A percentile compares a stretch with the other conserved stretches of the same genome.
Conservation (phyloP, 805 yeast genomes). For the Metschnikowia lunata region DNA sequence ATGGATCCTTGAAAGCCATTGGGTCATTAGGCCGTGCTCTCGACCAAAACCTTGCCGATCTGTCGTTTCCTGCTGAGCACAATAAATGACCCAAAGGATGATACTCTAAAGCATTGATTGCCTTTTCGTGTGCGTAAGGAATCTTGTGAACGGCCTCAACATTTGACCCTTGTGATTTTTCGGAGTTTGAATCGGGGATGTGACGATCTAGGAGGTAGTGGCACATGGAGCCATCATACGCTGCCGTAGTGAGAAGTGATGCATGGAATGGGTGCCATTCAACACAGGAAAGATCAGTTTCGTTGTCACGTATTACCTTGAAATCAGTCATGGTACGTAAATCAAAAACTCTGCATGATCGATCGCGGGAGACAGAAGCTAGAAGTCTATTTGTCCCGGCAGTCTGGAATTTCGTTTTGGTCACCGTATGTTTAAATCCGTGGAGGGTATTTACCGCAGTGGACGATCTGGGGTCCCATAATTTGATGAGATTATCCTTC, state of each 20-base stretch:
- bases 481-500: slow-evolving; percentile 85
- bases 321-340: slow-evolving; percentile 79
- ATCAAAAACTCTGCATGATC: slow-evolving; percentile 84
- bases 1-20: slow-evolving; percentile 72
- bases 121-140: slow-evolving; percentile 93
- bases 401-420: slow-evolving; percentile 80
- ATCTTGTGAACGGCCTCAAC: slow-evolving; percentile 53
- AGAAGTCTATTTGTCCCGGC: slow-evolving; percentile 65
- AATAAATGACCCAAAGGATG: slow-evolving; percentile 92
- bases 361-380: slow-evolving; percentile 86
- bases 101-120: slow-evolving; percentile 83
- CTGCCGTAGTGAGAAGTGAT: slow-evolving; percentile 74
- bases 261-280: slow-evolving; percentile 93
- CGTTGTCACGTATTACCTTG: slow-evolving; percentile 68
- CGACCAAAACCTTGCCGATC: slow-evolving; percentile 91
- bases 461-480: slow-evolving; percentile 93
- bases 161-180: slow-evolving; percentile 14
- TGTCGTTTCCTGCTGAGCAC: slow-evolving; percentile 90
- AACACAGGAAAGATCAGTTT: slow-evolving; percentile 77
- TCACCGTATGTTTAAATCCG: slow-evolving; percentile 93
- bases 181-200: slow-evolving; percentile 31
- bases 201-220: slow-evolving; percentile 65
- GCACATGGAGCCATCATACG: slow-evolving; percentile 81
- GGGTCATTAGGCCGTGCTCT: slow-evolving; percentile 89
- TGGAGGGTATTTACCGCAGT: slow-evolving; percentile 74